Conservation (phyloP, 1,284 basidiomycete genomes). For the Rhodotorula sp. region DNA sequence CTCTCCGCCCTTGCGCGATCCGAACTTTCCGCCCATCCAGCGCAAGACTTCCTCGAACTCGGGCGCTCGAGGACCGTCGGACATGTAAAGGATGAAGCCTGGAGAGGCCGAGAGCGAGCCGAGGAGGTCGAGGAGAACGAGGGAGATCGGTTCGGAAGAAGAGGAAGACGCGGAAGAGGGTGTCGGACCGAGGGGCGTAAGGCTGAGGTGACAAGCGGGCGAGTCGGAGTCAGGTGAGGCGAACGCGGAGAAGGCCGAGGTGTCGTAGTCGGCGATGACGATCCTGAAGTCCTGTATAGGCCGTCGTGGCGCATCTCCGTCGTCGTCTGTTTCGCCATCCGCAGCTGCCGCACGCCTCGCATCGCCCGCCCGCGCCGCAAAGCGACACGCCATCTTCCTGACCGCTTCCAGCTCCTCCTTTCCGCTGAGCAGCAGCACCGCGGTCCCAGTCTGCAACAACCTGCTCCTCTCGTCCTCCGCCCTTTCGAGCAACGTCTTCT, state of each 20-base stretch:
- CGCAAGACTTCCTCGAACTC: conserved; percentile 36
- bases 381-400: conserved; percentile 33
- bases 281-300: conserved; percentile 20
- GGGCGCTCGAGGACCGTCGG: conserved; percentile 25
- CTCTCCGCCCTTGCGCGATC: conserved; percentile 15
- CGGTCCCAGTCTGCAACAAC: conserved; percentile 14
- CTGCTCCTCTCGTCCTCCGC: conserved; percentile 9
- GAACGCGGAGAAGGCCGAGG: background rate
- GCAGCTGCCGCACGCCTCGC: background rate
- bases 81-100: conserved; percentile 27
- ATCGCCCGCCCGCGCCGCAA: conserved; percentile 13
- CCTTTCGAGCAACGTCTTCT: background rate
- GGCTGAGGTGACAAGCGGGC: conserved; percentile 31
- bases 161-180: background rate
- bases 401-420: conserved; percentile 28
- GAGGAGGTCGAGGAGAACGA: conserved; percentile 30
- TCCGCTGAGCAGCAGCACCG: conserved; percentile 35
- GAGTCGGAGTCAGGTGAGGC: background rate
- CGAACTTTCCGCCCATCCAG: conserved; percentile 30
- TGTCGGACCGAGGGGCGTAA: conserved; percentile 14
- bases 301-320: background rate
- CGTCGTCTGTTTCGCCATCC: background rate
- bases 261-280: conserved; percentile 24
- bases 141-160: conserved; percentile 16
- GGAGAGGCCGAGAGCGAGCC: conserved; percentile 17